These are phyloP conservation scores for Chimonanthus salicifolius DNA, from an alignment of 164 flowering plant genomes.

Conservation along the genomic window DNA sequence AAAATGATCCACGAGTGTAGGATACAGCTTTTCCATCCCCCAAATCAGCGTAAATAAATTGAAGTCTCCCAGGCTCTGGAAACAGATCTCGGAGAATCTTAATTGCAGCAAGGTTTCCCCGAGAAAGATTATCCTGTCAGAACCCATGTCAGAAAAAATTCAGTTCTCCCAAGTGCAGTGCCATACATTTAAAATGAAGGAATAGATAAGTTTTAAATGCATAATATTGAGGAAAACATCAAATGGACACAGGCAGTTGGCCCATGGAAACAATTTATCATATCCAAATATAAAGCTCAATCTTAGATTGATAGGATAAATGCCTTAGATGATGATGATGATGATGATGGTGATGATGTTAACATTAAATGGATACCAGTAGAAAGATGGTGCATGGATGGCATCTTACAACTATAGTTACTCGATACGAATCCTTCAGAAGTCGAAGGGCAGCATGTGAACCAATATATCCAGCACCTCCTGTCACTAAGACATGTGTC, in stretches of 20 bases:
- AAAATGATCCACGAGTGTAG: slow-evolving; percentile 13
- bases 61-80: slow-evolving; percentile 91
- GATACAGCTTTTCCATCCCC: slow-evolving; percentile 92
- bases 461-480: slow-evolving; percentile 98
- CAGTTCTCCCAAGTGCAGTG: neutral
- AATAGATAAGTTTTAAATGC: too few species aligned
- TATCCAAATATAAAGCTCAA: too few species aligned
- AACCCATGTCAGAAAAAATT: neutral
- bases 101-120: slow-evolving; percentile 86
- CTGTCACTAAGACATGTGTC: slow-evolving; percentile 88
- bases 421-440: slow-evolving; percentile 73
- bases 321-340: neutral
- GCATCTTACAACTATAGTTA: slow-evolving; percentile 77
- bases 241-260: too few species aligned
- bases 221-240: too few species aligned
- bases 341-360: neutral
- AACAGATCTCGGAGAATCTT: slow-evolving; percentile 64
- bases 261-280: too few species aligned
- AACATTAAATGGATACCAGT: neutral
- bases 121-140: slow-evolving; percentile 82
- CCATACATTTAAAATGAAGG: too few species aligned
- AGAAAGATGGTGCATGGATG: neutral
- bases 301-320: neutral
- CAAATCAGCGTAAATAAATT: slow-evolving; percentile 87
- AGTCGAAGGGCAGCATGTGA: slow-evolving; percentile 92